Evolutionary conservation across 371 early-diverging fungal species (phyloP).

Genomic region (Mortierella sp.): DNA sequence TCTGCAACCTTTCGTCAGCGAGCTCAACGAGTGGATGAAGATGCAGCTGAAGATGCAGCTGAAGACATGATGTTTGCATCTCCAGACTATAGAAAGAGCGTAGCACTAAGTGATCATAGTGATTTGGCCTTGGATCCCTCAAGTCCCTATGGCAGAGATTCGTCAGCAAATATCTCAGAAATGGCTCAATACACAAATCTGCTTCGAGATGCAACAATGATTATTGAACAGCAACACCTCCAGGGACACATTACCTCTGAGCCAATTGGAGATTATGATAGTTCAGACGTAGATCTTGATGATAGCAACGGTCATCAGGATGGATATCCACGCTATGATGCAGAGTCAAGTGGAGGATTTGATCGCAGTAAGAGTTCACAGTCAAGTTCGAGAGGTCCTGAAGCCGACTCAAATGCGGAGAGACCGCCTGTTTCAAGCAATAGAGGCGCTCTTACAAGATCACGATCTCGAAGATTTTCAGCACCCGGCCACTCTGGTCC

Average conservation of each 20-base stretch:
- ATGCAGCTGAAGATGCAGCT: conserved; percentile 1
- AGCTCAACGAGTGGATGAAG: background rate
- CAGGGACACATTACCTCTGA: background rate
- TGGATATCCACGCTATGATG: background rate
- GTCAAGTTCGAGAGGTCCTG: background rate
- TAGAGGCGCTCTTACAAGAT: conserved; percentile 12
- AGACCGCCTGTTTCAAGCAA: conserved; percentile 7
- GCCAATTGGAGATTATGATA: background rate
- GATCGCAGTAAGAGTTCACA: background rate
- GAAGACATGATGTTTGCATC: conserved; percentile 46
- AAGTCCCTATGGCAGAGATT: conserved; percentile 22
- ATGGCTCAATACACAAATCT: conserved; percentile 26
- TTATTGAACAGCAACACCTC: conserved; percentile 33
- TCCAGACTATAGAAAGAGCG: conserved; percentile 43
- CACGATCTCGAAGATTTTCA: conserved; percentile 38
- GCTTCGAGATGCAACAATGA: conserved; percentile 38
- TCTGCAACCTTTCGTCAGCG: conserved; percentile 2
- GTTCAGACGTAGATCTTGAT: background rate
- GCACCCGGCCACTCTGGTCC: conserved; percentile 32
- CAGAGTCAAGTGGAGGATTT: too few relatives aligned
- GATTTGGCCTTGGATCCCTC: conserved; percentile 22
- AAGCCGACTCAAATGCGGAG: background rate
- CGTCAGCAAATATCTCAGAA: conserved; percentile 5
- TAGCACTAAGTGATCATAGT: conserved; percentile 34
- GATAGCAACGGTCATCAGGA: background rate